Evolutionary conservation across 352 stramenopile genomes (phyloP), one percentile per base, ranked within the genome.

Genomic region (Stephanocyclus meneghinianus): DNA sequence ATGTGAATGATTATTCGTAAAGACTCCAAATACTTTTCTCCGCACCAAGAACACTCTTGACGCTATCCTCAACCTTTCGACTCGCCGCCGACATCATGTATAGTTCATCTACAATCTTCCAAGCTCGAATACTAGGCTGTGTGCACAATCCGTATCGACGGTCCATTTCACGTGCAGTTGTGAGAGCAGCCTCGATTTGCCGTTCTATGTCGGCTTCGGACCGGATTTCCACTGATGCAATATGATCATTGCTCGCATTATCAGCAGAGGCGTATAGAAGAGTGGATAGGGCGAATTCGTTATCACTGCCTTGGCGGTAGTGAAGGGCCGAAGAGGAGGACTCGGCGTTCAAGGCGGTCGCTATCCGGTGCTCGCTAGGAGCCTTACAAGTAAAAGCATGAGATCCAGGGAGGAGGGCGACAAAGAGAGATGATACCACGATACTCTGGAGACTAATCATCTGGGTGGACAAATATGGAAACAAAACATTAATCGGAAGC

Each of bases 1-100:
- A 55, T 4, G 2, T 55, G 3, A 26, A 26, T 55, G 13, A 55
- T 21, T 66, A 66, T 35, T 66, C 6, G 29, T 53, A 66, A 1
- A 66, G 29, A 51, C 57, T 66, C 57, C 57, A 66, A 32, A 66
- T 51, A 32, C 57, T 51, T 37, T 51, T 66, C 37, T 66, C 57
- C 6, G n/a, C 29, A 10, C 57, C 57, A 35, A 66, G 37, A 66
- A 66, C 57, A 13, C 37, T 66, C 57, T 66, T 66, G 35, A 66
- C 57, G 5, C 16, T 44, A n/a, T 50, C 57, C 37, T 66, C 57
- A 15, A 66, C 37, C 35, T 66, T 26, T 66, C 29, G 57, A 66
- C 35, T 53, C 37, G 57, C 57, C 16, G 32, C 57, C 5, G 35
- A 53, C 37, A 44, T 50, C 35, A 51, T 53, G 57, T 66, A 66